phyloP scores from a whole-genome alignment of 768 basidiomycete species.

The Calocybe gangraenosa region DNA sequence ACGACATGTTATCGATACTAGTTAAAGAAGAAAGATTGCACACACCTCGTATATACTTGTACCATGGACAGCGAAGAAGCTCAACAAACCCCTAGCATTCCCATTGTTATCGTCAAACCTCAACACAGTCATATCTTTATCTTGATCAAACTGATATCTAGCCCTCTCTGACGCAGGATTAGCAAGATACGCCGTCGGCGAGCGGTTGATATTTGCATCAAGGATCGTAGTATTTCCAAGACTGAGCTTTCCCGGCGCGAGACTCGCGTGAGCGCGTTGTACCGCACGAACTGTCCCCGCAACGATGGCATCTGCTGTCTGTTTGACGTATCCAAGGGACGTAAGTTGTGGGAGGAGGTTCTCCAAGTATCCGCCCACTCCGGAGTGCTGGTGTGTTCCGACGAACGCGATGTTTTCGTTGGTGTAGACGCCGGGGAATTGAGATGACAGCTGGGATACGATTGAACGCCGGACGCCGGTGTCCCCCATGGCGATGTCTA shows the following conservation, averaged over 20 bases:
- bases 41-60: slow-evolving; percentile 73
- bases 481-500: slow-evolving; percentile 80
- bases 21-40: slow-evolving; percentile 1
- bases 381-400: slow-evolving; percentile 73
- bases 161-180: slow-evolving; percentile 71
- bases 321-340: slow-evolving; percentile 66
- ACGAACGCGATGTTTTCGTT: slow-evolving; percentile 72
- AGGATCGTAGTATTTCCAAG: slow-evolving; percentile 68
- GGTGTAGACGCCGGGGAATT: slow-evolving; percentile 62
- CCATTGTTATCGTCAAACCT: slow-evolving; percentile 59
- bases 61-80: slow-evolving; percentile 77
- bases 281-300: slow-evolving; percentile 67
- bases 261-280: slow-evolving; percentile 57
- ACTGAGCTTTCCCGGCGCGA: slow-evolving; percentile 55
- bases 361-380: slow-evolving; percentile 77
- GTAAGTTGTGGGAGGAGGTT: slow-evolving; percentile 76
- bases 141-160: slow-evolving; percentile 64
- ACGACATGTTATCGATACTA: neutral
- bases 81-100: slow-evolving; percentile 59
- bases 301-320: slow-evolving; percentile 71
- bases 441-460: slow-evolving; percentile 48
- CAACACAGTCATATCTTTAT: slow-evolving; percentile 68
- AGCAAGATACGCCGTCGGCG: slow-evolving; percentile 70
- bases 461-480: slow-evolving; percentile 70
- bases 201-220: slow-evolving; percentile 70